Evolutionary conservation across 2,329 filamentous ascomycete genomes (phyloP).

Genomic region (Chrysoporthe austroafricana): DNA sequence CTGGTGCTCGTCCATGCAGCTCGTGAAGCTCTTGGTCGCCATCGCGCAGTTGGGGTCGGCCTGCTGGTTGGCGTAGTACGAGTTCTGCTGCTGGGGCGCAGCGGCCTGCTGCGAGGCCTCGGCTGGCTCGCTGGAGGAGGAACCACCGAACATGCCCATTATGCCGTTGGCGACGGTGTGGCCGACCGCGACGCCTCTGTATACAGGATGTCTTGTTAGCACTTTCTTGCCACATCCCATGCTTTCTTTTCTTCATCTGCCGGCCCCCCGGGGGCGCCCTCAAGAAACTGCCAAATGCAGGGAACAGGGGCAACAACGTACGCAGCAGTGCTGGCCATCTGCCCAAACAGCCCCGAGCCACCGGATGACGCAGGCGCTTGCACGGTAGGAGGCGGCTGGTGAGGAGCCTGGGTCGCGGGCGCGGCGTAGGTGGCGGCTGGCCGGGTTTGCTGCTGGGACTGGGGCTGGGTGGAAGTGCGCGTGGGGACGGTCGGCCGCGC

Average conservation of each 20-base stretch:
- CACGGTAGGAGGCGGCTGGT: constrained; percentile 53
- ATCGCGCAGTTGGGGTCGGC: constrained; percentile 72
- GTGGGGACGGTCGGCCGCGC: constrained; percentile 69
- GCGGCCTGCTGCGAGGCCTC: constrained; percentile 54
- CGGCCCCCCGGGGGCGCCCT: too few relatives aligned
- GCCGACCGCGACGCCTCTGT: constrained; percentile 92
- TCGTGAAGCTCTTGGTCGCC: constrained; percentile 84
- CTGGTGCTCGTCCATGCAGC: constrained; percentile 93
- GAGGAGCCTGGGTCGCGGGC: constrained; percentile 47
- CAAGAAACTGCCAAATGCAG: neutral
- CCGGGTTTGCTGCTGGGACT: constrained; percentile 64
- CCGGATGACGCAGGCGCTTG: constrained; percentile 52
- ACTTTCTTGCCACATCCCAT: neutral
- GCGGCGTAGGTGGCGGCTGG: constrained; percentile 71
- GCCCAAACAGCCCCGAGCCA: constrained; percentile 86
- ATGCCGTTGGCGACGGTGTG: constrained; percentile 95
- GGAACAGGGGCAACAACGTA: constrained; percentile 57
- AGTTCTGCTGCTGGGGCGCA: constrained; percentile 57
- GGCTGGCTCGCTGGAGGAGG: constrained; percentile 56
- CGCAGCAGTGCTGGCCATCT: constrained; percentile 98
- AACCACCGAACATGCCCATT: constrained; percentile 83
- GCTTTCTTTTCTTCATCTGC: neutral
- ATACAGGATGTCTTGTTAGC: constrained; percentile 31
- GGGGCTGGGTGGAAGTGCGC: constrained; percentile 51
- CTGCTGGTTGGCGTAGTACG: constrained; percentile 57